phyloP scores from a whole-genome alignment of 176 grass and related monocot species.

The Lolium perenne region DNA sequence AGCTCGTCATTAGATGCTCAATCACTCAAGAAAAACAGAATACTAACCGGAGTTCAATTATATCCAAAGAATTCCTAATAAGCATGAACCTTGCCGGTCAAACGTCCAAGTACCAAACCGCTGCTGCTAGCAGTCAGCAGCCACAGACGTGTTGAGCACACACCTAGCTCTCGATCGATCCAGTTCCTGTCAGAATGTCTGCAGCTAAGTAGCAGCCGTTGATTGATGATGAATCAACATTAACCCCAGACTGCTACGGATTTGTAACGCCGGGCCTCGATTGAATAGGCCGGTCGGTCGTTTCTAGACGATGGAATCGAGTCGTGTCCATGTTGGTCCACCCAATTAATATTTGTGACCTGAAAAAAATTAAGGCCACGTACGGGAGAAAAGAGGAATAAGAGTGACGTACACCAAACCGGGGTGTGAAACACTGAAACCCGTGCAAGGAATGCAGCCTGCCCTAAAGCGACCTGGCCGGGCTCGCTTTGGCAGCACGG shows the following conservation, averaged over 20 bases:
- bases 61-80: constrained; percentile 25
- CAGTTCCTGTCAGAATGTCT: neutral
- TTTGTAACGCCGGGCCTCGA: too few species aligned
- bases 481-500: neutral
- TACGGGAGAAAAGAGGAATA: neutral
- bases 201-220: neutral
- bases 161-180: neutral
- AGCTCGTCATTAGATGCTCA: neutral
- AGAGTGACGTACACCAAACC: neutral
- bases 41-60: neutral
- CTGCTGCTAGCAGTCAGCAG: neutral
- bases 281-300: too few species aligned
- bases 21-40: neutral
- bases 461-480: too few species aligned
- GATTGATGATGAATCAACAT: neutral
- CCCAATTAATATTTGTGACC: constrained; percentile 22
- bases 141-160: neutral
- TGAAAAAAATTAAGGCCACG: too few species aligned
- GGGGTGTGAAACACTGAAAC: constrained; percentile 20
- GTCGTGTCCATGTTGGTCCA: neutral
- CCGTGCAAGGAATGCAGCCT: too few species aligned
- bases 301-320: neutral
- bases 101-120: neutral
- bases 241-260: neutral
- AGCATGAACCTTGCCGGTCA: constrained; percentile 22